Evolutionary conservation across 2,329 filamentous ascomycete species (phyloP), one percentile per base, ranked within the genome.

Genomic region (Diaporthe sp.): DNA sequence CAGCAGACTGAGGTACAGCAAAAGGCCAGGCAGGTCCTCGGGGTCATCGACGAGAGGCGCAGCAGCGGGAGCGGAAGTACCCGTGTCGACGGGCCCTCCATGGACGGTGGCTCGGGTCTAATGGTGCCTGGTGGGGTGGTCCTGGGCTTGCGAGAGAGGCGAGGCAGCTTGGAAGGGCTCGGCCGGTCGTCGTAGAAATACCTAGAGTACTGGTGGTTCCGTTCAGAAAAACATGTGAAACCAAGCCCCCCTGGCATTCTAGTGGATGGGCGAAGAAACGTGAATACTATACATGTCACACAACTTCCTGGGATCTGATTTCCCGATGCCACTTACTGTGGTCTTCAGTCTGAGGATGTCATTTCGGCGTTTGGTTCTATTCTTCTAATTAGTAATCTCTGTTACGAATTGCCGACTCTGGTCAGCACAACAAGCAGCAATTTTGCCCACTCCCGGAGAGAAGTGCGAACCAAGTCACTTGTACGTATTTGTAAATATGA

Each of bases 21-120:
- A 15, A 70, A 39, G 60, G n/a, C 39, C 25, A 65, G 39, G 25
- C 42, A 65, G 49, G 46, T 25, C 31, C 46, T 70, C n/a, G 49
- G 49, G 49, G 34, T 19, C 65, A 55, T 42, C 49, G 65, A 70
- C 46, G 65, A 68, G 65, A n/a, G 65, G 65, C 65, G 65, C 65
- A 46, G 65, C n/a, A 42, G 34, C 25, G 46, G 34, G 8, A 55
- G 65, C 49, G 49, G 65, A n/a, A 70, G 49, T n/a, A 55, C 49
- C 34, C 49, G 42, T 22, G 19, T 70, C 34, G 46, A 70, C 42
- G 49, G 49, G 13, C 49, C 34, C 9, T 55, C 65, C 9, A 46
- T 53, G 46, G 65, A 70, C 34, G 34, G 65, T 49, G 49, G 49
- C 4, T 31, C 34, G n/a, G 34, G 65, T 19, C 15, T 70, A 22